Conservation (phyloP, 768 basidiomycete genomes). For the Cystofilobasidium bisporidii region DNA sequence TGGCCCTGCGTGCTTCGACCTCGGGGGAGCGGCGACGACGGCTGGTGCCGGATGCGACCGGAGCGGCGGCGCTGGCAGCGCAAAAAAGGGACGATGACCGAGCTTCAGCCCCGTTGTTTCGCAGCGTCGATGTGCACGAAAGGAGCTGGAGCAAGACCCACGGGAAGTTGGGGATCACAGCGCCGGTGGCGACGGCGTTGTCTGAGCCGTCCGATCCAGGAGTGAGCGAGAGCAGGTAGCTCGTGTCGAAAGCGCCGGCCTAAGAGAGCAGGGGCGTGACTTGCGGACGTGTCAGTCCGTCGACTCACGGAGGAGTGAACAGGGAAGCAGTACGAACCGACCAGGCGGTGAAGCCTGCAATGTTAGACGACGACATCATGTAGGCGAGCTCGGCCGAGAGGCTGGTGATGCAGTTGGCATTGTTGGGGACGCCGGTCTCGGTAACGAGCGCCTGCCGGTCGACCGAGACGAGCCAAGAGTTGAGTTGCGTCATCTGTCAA, state of each 20-base stretch:
- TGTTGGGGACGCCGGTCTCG: slow-evolving; percentile 54
- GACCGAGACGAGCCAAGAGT: slow-evolving; percentile 45
- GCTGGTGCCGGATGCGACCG: neutral
- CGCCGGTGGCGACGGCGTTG: slow-evolving; percentile 1
- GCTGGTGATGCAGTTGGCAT: slow-evolving; percentile 44
- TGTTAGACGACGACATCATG: slow-evolving; percentile 43
- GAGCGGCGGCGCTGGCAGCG: neutral
- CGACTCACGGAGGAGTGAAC: slow-evolving; percentile 15
- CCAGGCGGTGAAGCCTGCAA: slow-evolving; percentile 44
- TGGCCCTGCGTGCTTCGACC: neutral
- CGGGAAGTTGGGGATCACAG: slow-evolving; percentile 12
- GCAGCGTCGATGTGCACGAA: too few relatives aligned
- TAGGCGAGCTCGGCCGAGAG: slow-evolving; percentile 45
- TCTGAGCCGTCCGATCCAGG: slow-evolving; percentile 42
- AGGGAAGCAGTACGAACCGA: slow-evolving; percentile 32
- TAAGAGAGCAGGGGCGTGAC: neutral
- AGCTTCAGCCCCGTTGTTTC: too few relatives aligned
- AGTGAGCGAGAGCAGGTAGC: slow-evolving; percentile 48
- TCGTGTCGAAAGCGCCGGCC: slow-evolving; percentile 49
- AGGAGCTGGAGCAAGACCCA: too few relatives aligned
- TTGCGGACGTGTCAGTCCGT: neutral
- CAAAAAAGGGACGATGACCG: too few relatives aligned
- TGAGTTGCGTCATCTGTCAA: slow-evolving; percentile 40
- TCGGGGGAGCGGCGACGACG: neutral
- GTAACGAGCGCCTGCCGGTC: slow-evolving; percentile 52